phyloP scores from a whole-genome alignment of 768 basidiomycete genomes.

The Tricholoma bakamatsutake region DNA sequence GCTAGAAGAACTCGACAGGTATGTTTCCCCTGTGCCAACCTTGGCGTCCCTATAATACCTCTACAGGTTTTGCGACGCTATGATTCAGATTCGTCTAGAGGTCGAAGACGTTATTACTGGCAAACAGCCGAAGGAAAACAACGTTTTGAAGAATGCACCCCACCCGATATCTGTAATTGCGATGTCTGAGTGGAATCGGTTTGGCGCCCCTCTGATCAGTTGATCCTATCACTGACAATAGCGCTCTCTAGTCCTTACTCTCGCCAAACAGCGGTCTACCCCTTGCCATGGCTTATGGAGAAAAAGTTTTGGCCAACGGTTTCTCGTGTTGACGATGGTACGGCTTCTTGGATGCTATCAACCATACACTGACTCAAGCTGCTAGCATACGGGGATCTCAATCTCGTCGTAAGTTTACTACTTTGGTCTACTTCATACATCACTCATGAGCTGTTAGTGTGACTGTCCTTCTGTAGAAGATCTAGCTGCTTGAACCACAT shows the following conservation, averaged over 20 bases:
- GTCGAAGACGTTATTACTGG: constrained; percentile 83
- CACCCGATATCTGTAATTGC: constrained; percentile 77
- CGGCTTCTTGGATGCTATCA: constrained; percentile 18
- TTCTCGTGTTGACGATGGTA: constrained; percentile 89
- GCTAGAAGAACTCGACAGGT: constrained; percentile 88
- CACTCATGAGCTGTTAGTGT: constrained; percentile 42
- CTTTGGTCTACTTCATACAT: constrained; percentile 2
- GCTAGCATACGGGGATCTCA: constrained; percentile 86
- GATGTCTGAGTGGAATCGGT: constrained; percentile 87
- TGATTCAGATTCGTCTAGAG: constrained; percentile 94
- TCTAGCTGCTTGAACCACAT: too few species aligned
- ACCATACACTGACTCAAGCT: constrained; percentile 4
- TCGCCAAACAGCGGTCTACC: constrained; percentile 87
- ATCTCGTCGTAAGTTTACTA: constrained; percentile 65
- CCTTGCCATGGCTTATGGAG: constrained; percentile 72
- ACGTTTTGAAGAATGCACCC: constrained; percentile 90
- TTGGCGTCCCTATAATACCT: background rate
- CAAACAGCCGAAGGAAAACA: constrained; percentile 86
- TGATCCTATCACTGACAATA: constrained; percentile 1
- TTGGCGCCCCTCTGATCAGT: constrained; percentile 14
- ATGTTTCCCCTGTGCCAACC: constrained; percentile 7
- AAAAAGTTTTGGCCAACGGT: constrained; percentile 98
- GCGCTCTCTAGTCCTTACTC: constrained; percentile 66
- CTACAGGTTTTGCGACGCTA: constrained; percentile 90
- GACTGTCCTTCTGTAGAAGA: constrained; percentile 87